phyloP scores from a whole-genome alignment of 768 basidiomycete species.

The Dacryopinax spathularia region DNA sequence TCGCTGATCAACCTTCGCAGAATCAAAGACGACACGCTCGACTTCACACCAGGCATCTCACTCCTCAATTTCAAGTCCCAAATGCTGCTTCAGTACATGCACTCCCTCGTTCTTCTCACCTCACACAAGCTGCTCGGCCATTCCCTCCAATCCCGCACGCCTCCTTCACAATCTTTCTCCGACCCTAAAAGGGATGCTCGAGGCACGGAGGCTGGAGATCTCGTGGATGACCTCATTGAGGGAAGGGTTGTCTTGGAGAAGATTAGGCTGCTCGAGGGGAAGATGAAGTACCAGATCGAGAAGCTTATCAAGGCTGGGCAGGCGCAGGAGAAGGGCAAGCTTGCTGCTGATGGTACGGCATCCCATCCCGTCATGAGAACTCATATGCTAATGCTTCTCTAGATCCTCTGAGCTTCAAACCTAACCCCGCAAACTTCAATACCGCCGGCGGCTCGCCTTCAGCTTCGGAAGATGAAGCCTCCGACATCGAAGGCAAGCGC shows the following conservation, averaged over 20 bases:
- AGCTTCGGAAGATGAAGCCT: conserved; percentile 20
- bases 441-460: conserved; percentile 27
- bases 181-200: conserved; percentile 36
- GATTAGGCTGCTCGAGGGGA: conserved; percentile 63
- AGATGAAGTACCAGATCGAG: conserved; percentile 91
- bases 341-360: conserved; percentile 43
- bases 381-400: conserved; percentile 5
- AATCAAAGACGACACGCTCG: conserved; percentile 24
- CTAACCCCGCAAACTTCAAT: conserved; percentile 67
- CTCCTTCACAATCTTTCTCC: conserved; percentile 41
- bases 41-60: conserved; percentile 71
- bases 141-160: conserved; percentile 36
- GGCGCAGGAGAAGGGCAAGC: conserved; percentile 26
- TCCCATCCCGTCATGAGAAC: conserved; percentile 1
- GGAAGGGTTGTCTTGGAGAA: conserved; percentile 78
- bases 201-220: conserved; percentile 51
- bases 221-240: conserved; percentile 68
- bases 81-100: conserved; percentile 68
- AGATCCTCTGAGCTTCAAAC: conserved; percentile 88
- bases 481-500: conserved; percentile 11
- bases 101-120: conserved; percentile 60
- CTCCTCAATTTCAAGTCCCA: conserved; percentile 80
- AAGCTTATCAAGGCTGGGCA: conserved; percentile 58
- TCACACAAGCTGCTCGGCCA: conserved; percentile 59
- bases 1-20: conserved; percentile 13